These are phyloP conservation scores for Miscanthus lutarioriparius DNA, from an alignment of 176 grass and related monocot genomes.

Conservation along the genomic window DNA sequence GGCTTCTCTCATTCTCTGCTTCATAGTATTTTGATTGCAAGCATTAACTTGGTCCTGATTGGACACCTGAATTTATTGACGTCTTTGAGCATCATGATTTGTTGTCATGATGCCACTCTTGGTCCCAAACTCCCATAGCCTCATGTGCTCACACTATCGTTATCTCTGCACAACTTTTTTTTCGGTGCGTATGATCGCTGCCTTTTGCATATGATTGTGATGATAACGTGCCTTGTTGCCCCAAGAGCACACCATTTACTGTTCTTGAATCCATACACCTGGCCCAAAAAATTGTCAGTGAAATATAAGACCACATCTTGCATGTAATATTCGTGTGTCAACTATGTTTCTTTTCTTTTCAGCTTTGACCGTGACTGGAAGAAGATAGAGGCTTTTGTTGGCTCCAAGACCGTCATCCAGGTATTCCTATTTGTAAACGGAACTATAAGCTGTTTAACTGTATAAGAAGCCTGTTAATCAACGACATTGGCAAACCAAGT, in stretches of 20 bases:
- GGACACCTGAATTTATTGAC: constrained; percentile 7
- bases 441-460: not conserved
- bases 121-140: not conserved
- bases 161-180: not conserved
- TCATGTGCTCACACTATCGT: not conserved
- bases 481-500: too few species aligned
- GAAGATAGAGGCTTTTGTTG: constrained; percentile 98
- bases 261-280: constrained; percentile 1
- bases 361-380: constrained; percentile 99
- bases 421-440: constrained; percentile 41
- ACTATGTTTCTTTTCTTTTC: constrained; percentile 26
- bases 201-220: not conserved
- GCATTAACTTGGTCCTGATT: not conserved
- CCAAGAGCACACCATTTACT: not conserved
- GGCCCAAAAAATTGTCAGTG: not conserved
- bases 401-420: constrained; percentile 94
- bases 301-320: constrained; percentile 1
- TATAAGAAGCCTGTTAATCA: not conserved
- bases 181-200: not conserved
- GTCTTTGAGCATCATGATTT: not conserved
- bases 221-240: not conserved
- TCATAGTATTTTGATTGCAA: constrained; percentile 7
- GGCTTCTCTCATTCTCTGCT: not conserved
- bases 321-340: constrained; percentile 29
- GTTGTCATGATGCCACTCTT: not conserved